Evolutionary conservation across 371 early-diverging fungal species (phyloP).

Genomic region (Syncephalastrum contaminatum): DNA sequence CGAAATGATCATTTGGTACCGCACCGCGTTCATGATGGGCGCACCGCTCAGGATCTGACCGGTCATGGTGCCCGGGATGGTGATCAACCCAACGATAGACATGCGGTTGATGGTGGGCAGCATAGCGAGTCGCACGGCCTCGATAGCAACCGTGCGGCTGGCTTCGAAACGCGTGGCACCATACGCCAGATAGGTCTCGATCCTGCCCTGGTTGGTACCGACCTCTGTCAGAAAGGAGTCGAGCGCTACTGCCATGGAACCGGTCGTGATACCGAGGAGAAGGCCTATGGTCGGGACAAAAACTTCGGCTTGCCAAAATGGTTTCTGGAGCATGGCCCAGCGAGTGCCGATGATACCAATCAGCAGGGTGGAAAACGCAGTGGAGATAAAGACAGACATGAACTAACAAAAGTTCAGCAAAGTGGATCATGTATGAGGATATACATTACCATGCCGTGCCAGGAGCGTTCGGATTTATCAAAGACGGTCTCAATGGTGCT

Average conservation of each 20-base stretch:
- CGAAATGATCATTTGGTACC: slow-evolving; percentile 77
- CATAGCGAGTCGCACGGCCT: slow-evolving; percentile 74
- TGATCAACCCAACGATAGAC: slow-evolving; percentile 81
- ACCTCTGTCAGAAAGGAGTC: slow-evolving; percentile 47
- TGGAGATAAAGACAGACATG: slow-evolving; percentile 43
- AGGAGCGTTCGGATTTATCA: slow-evolving; percentile 48
- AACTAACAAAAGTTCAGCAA: slow-evolving; percentile 22
- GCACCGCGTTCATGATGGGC: slow-evolving; percentile 70
- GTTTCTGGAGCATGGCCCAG: slow-evolving; percentile 67
- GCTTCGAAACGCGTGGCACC: slow-evolving; percentile 88
- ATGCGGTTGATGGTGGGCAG: slow-evolving; percentile 81
- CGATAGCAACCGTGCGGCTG: slow-evolving; percentile 63
- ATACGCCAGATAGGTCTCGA: slow-evolving; percentile 71
- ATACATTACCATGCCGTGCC: slow-evolving; percentile 50
- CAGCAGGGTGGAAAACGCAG: slow-evolving; percentile 40
- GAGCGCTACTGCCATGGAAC: slow-evolving; percentile 75
- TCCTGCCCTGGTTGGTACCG: slow-evolving; percentile 59
- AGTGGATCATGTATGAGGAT: neutral
- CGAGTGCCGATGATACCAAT: slow-evolving; percentile 61
- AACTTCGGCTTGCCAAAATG: slow-evolving; percentile 68
- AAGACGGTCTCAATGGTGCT: slow-evolving; percentile 55
- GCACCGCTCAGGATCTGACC: slow-evolving; percentile 87
- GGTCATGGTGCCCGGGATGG: slow-evolving; percentile 85
- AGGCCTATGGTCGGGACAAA: slow-evolving; percentile 88
- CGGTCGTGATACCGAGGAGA: slow-evolving; percentile 79